Base-by-base conservation (phyloP, 176 grass and related monocot species). In the Juncus inflexus region DNA sequence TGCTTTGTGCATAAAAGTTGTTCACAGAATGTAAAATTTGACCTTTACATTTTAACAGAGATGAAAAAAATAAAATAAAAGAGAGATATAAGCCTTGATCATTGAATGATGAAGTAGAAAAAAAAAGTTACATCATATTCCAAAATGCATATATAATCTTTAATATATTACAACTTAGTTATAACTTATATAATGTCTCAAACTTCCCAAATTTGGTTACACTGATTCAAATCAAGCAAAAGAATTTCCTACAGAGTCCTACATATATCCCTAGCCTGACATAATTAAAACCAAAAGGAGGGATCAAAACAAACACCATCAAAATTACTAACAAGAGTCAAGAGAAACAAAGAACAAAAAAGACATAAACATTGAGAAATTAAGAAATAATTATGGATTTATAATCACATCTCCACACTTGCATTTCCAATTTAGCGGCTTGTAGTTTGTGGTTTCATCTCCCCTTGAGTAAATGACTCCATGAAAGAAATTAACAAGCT, bases 361-460 rank as follows among this genome's bases (percentile, higher is more conserved):
- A 9, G 12, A 35, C 35, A 57, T 70, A 40, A 41, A 69, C 66
- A 56, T 55, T 68, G 19, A 37, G 8, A 55, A 68, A 39, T 69
- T 69, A n/a, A 45, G 36, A 7, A 50, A 69, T 70, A 41, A 69
- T 86, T 50, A 91, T 9, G 94, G 94, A 70, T 99, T 84, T 41
- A 89, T 65, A 60, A 92, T 84, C 50, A 76, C 55, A 74, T 84
- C 49, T 2, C 94, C 94, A 16, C 94, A 99, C 75, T 78, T 89
- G 80, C 94, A 92, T 69, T 91, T 91, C 94, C 94, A 99, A 61
- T 81, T 89, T 10, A 99, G 63, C 35, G 94, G 94, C 73, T 89
- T 92, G 83, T 92, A 99, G 61, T 99, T 89, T n/a, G 88, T 72
- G 60, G 59, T 37, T 28, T 75, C 90, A 52, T 83, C 72, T 55